Percentiles rank a stretch among this genome's conserved stretches.
Conservation (phyloP, 192 early-diverging fungal genomes). For the Funneliformis geosporum region DNA sequence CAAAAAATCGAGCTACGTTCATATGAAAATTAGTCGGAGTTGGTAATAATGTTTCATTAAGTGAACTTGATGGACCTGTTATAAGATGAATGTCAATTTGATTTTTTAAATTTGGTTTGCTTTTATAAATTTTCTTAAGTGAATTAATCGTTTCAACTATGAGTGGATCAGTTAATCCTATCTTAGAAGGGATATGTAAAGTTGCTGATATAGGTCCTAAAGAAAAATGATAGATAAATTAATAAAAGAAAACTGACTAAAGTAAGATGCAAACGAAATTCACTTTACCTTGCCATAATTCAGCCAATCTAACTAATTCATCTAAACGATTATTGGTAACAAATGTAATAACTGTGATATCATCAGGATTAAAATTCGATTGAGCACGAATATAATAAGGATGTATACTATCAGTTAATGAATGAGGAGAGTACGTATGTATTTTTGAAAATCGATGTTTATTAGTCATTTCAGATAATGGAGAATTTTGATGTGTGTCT, state of each 20-base stretch:
- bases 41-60: slow-evolving; percentile 30
- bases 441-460: slow-evolving; percentile 39
- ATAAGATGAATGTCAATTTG: slow-evolving; percentile 54
- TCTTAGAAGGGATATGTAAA: slow-evolving; percentile 41
- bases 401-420: slow-evolving; percentile 40
- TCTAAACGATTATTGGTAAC: slow-evolving; percentile 49
- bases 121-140: slow-evolving; percentile 38
- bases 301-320: slow-evolving; percentile 47
- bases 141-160: neutral
- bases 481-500: slow-evolving; percentile 19
- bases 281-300: slow-evolving; percentile 51
- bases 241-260: neutral
- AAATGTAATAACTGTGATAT: slow-evolving; percentile 51
- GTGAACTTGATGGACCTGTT: slow-evolving; percentile 32
- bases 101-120: slow-evolving; percentile 39
- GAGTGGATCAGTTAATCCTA: slow-evolving; percentile 8
- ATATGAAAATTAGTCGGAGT: slow-evolving; percentile 51
- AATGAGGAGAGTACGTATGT: slow-evolving; percentile 36
- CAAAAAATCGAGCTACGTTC: slow-evolving; percentile 55
- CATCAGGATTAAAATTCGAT: slow-evolving; percentile 37
- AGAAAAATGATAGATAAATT: neutral
- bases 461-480: slow-evolving; percentile 5
- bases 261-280: neutral
- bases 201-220: slow-evolving; percentile 57
- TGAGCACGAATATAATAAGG: slow-evolving; percentile 42